Evolutionary conservation across 257 asterid species (phyloP), one percentile per base, ranked within the genome.

Genomic region (Forsythia viridissima): DNA sequence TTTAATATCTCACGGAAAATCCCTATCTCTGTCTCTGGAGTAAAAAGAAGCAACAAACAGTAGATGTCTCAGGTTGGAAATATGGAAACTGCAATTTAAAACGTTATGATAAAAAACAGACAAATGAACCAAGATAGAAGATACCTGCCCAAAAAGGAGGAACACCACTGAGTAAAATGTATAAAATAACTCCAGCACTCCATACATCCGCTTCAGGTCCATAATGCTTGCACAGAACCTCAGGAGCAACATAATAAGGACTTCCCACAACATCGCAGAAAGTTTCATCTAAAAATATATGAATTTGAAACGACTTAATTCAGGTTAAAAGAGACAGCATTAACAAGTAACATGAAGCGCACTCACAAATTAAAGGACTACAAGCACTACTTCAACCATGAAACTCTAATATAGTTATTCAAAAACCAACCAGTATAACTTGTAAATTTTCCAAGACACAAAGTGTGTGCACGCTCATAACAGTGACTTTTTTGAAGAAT

Each of bases 71-170:
- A 77, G 70, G 63, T 12, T 37, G 12, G 43, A 16, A 20, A 13
- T 44, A 70, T 77, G 68, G 21, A 21, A 73, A 67, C 42, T 51
- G 66, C 18, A 57, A 16, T 57, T 24, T 57, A 16, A 57, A 7
- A 55, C 1, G 30, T 41, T n/a, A n/a, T 13, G 20, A 44, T 41
- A 41, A 36, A n/a, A 7, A 48, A 69, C 46, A 34, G n/a, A 80
- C 16, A 30, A 59, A 75, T 73, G 8, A 59, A 61, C 13, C 8
- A 41, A 76, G 5, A 21, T 71, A 43, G 42, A 3, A 70, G 57
- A 18, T 70, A 88, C 92, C 92, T 71, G 92, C 92, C 90, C 92
- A 88, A 80, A 82, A 88, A 65, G 92, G 92, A n/a, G 92, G 92
- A 77, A 88, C 89, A 4, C 92, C 92, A 79, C 90, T 84, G 66